Evolutionary conservation across 2,329 filamentous ascomycete genomes (phyloP).

Genomic region (Pleomassaria siparia): DNA sequence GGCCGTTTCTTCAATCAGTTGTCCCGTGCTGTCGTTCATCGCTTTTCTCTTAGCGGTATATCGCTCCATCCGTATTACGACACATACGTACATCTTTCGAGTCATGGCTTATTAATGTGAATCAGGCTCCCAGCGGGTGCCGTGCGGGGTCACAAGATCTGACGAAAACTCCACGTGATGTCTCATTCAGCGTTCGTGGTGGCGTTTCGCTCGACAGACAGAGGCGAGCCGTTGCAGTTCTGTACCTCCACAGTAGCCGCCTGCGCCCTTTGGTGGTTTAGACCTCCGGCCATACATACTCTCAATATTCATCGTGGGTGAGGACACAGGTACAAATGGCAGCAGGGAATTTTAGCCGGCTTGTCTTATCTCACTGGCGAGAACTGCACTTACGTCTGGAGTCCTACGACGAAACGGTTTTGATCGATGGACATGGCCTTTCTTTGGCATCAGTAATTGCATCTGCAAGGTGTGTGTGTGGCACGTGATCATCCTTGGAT

Average conservation of each 20-base stretch:
- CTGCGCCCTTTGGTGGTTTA: neutral
- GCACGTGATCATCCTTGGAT: neutral
- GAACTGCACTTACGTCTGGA: slow-evolving; percentile 14
- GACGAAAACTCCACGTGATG: neutral
- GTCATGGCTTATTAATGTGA: no score
- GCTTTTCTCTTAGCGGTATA: no score
- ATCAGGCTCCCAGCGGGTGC: no score
- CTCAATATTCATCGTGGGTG: neutral
- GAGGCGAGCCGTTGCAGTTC: no score
- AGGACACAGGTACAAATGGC: slow-evolving; percentile 4
- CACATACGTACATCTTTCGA: no score
- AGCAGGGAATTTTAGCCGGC: slow-evolving; percentile 15
- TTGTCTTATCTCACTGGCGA: slow-evolving; percentile 18
- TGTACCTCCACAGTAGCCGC: no score
- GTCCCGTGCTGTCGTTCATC: no score
- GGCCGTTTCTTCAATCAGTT: no score
- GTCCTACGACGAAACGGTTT: slow-evolving; percentile 14
- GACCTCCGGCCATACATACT: neutral
- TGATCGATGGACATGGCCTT: slow-evolving; percentile 16
- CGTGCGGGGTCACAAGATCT: no score
- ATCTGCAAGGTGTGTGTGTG: slow-evolving; percentile 15
- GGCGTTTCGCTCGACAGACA: no score
- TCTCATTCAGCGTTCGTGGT: no score
- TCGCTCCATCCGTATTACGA: no score
- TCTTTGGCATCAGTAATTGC: slow-evolving; percentile 15